phyloP scores from a whole-genome alignment of 208 protist species.

The Phytomonas francai region DNA sequence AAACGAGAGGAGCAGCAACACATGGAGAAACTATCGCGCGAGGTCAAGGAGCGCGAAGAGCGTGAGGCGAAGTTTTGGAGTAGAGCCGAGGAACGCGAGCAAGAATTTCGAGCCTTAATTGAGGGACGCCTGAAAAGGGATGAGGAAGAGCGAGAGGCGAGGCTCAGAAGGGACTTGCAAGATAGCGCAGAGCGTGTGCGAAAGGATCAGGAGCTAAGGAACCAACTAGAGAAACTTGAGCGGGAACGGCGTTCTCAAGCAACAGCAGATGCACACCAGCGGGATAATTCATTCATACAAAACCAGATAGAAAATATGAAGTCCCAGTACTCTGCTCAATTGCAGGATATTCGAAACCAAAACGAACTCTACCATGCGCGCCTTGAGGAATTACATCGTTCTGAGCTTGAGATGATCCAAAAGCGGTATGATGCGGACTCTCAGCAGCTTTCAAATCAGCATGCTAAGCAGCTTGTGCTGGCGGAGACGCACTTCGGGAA shows the following conservation, averaged over 20 bases:
- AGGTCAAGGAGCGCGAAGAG: constrained; percentile 61
- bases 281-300: constrained; percentile 46
- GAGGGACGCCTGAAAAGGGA: constrained; percentile 49
- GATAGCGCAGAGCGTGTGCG: constrained; percentile 55
- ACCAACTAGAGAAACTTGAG: constrained; percentile 61
- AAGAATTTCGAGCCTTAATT: constrained; percentile 38
- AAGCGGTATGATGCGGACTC: constrained; percentile 55
- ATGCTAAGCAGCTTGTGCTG: constrained; percentile 45
- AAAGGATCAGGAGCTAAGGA: constrained; percentile 57
- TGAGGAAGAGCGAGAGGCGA: constrained; percentile 76
- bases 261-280: constrained; percentile 44
- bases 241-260: constrained; percentile 52
- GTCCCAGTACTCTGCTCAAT: constrained; percentile 44
- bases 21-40: constrained; percentile 48
- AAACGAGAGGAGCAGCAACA: constrained; percentile 57
- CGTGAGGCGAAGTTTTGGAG: constrained; percentile 74
- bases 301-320: constrained; percentile 65
- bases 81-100: constrained; percentile 57
- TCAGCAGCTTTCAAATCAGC: constrained; percentile 42
- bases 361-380: constrained; percentile 53
- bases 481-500: constrained; percentile 57
- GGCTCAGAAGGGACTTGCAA: constrained; percentile 70
- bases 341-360: constrained; percentile 69
- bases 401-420: constrained; percentile 54
- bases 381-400: constrained; percentile 57